phyloP scores from a whole-genome alignment of 768 basidiomycete genomes.

The Leccinellum rugosiceps region DNA sequence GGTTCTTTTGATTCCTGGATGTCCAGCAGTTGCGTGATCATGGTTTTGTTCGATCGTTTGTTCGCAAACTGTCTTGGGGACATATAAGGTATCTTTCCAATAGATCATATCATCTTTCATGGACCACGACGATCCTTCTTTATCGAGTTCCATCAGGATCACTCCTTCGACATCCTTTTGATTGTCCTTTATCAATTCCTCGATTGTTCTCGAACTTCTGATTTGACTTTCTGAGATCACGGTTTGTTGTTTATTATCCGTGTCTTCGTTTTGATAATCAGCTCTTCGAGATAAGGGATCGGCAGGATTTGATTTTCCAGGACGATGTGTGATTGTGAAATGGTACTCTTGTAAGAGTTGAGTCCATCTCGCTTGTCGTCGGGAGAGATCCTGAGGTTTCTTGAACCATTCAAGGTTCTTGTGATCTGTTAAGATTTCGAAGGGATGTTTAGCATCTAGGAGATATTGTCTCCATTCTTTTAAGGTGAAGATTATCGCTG shows the following conservation, averaged over 20 bases:
- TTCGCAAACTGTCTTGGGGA: background rate
- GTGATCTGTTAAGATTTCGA: slow-evolving; percentile 31
- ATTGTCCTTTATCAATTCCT: no score
- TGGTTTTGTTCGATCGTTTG: background rate
- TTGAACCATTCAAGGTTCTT: slow-evolving; percentile 41
- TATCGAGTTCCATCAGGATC: background rate
- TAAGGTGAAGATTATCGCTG: background rate
- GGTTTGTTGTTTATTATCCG: background rate
- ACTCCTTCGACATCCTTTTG: no score
- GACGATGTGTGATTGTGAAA: rapidly evolving
- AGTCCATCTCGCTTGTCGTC: background rate
- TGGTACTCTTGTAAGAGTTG: background rate
- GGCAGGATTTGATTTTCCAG: background rate
- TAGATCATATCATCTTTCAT: background rate
- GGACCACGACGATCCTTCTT: no score
- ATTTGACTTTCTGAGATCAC: no score
- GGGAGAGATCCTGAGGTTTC: background rate
- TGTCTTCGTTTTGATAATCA: background rate
- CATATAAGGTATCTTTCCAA: background rate
- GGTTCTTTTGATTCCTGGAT: background rate
- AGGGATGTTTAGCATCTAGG: background rate
- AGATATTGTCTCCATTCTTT: slow-evolving; percentile 8
- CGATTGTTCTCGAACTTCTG: no score
- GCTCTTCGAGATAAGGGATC: background rate
- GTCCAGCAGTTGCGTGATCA: background rate